Evolutionary conservation across 495 filamentous ascomycete genomes (phyloP), one percentile per base, ranked within the genome.

Genomic region (Evernia prunastri): DNA sequence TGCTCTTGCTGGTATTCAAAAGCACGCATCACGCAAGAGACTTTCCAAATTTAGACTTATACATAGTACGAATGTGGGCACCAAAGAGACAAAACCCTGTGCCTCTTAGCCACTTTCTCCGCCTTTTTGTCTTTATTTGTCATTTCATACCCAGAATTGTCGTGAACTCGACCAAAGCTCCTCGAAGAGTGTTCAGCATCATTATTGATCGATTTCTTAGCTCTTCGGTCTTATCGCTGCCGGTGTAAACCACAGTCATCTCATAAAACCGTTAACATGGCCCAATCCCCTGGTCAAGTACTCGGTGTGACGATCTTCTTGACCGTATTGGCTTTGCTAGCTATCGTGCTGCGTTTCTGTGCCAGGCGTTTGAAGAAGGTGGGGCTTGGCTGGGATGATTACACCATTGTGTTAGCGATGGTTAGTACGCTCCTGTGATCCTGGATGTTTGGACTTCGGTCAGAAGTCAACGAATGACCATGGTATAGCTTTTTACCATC

Each of bases 331-430:
- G 59, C 59, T 13, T 17, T 51, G 12, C 0, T 51, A 23, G 45
- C 59, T 3, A 43, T 61, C 11, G 25, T 35, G n/a, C 45, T 61
- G 31, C 59, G 59, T 31, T 51, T 61, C 42, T 49, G 42, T 33
- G 39, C 59, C n/a, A 25, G 59, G 33, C 59, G 42, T 23, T 43
- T 61, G 40, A 61, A 45, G n/a, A 61, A 49, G 45, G 39, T 43
- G 20, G 59, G 27, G 0, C 42, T 43, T 49, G 37, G 36, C 23
- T 61, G 59, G 59, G 59, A 61, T 17, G 59, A 61, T 18, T 61
- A 47, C n/a, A 47, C 42, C 1, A 61, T 61, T 36, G 0, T 61
- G 37, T 18, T 20, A 51, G 59, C 59, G 11, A 39, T 61, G 36
- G 59, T 61, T 8, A 23, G 59, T 43, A 8, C n/a, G n/a, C 42